Evolutionary conservation across 176 grass and related monocot genomes (phyloP), one percentile per base, ranked within the genome.

Genomic region (Chrysopogon serrulatus): DNA sequence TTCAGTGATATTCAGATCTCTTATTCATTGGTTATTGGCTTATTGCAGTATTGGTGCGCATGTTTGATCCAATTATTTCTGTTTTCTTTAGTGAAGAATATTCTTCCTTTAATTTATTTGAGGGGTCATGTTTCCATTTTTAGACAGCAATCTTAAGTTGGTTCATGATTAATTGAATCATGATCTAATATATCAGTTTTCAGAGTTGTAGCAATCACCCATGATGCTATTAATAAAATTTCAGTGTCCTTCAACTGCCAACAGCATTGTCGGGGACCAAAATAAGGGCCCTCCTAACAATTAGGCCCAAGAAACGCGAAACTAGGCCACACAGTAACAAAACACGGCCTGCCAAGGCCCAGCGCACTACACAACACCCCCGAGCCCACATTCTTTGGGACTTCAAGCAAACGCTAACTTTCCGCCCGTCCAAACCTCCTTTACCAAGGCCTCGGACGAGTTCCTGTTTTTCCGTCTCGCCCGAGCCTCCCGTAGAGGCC

Each of bases 1-100:
- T 88, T 60, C 43, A 39, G 94, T 87, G 65, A 87, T 54, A 43
- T 88, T 60, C 43, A 39, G 32, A 84, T 70, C 12, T 68, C 39
- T 32, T 43, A 19, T 67, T 56, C 19, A 82, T 57, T 47, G 30
- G 56, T 60, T 60, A 27, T 27, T 54, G 51, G n/a, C 10, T 80
- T 80, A 16, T 13, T 61, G 41, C 16, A 78, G 16, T 71, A 30
- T 33, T 57, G 72, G 41, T 31, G 43, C 64, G 21, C 47, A 86
- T 78, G 73, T 78, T 66, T 86, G 28, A 43, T 88, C 16, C 64
- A 78, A 45, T 39, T 82, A 12, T 41, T 73, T 85, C 9, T 74
- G 43, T 19, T 53, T 56, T 59, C 69, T 67, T 54, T 44, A 67
- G 6, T 36, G 23, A 85, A 73, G 59, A 85, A 76, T 56, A 85